Evolutionary conservation across 2,329 filamentous ascomycete species (phyloP).

Genomic region (Aspergillus eucalypticola): DNA sequence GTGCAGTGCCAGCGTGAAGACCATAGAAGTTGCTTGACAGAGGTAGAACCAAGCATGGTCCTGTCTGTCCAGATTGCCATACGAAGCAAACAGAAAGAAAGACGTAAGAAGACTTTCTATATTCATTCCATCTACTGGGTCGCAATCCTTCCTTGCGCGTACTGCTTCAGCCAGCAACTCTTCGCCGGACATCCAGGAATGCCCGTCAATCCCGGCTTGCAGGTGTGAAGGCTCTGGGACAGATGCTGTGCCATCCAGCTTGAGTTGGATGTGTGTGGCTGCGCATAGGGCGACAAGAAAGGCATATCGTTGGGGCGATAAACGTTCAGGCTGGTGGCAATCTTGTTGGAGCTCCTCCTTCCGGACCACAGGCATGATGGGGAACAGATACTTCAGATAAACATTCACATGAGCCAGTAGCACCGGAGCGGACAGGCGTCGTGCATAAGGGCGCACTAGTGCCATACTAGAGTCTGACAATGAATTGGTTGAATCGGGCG

Average conservation of each 20-base stretch:
- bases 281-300: slow-evolving; percentile 45
- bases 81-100: slow-evolving; percentile 74
- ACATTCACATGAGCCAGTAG: slow-evolving; percentile 43
- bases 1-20: slow-evolving; percentile 45
- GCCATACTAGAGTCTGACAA: slow-evolving; percentile 29
- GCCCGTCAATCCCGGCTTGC: slow-evolving; percentile 55
- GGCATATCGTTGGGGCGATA: slow-evolving; percentile 41
- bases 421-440: slow-evolving; percentile 36
- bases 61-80: slow-evolving; percentile 70
- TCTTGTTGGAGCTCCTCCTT: slow-evolving; percentile 37
- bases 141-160: slow-evolving; percentile 42
- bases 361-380: slow-evolving; percentile 47
- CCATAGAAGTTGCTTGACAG: slow-evolving; percentile 72
- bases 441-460: slow-evolving; percentile 18
- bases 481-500: slow-evolving; percentile 36
- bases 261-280: slow-evolving; percentile 48
- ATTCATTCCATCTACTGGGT: slow-evolving; percentile 44
- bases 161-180: slow-evolving; percentile 67
- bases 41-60: slow-evolving; percentile 78
- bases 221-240: slow-evolving; percentile 25
- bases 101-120: slow-evolving; percentile 61
- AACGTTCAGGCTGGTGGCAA: slow-evolving; percentile 56
- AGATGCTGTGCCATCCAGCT: slow-evolving; percentile 35
- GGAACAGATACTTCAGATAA: slow-evolving; percentile 45
- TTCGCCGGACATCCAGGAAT: slow-evolving; percentile 63